Evolutionary conservation across 495 filamentous ascomycete genomes (phyloP).

Genomic region (Penicillium canescens): DNA sequence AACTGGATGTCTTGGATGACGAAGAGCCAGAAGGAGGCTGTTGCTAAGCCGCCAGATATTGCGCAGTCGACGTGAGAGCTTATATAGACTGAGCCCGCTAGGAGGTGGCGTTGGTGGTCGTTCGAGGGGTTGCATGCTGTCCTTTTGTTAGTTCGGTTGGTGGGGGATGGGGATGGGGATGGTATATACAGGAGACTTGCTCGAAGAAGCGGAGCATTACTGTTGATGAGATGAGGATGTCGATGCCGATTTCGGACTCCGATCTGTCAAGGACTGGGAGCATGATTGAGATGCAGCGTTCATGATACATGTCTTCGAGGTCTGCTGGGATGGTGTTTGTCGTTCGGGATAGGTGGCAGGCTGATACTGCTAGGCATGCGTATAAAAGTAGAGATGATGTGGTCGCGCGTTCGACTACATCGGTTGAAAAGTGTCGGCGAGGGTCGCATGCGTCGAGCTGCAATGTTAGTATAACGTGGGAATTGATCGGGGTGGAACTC

Average conservation of each 20-base stretch:
- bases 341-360: conserved; percentile 41
- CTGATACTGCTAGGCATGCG: conserved; percentile 42
- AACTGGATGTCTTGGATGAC: conserved; percentile 47
- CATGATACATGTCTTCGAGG: conserved; percentile 42
- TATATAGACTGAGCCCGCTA: conserved; percentile 46
- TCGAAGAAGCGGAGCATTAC: conserved; percentile 46
- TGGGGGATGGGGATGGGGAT: not conserved
- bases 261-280: conserved; percentile 37
- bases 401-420: conserved; percentile 37
- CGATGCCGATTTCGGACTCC: conserved; percentile 36
- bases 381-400: conserved; percentile 37
- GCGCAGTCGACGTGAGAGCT: conserved; percentile 43
- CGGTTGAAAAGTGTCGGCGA: conserved; percentile 34
- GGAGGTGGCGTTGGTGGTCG: conserved; percentile 41
- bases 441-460: conserved; percentile 44
- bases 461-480: not conserved
- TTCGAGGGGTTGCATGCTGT: conserved; percentile 37
- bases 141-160: not conserved
- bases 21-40: conserved; percentile 46
- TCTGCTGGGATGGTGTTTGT: conserved; percentile 32
- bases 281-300: conserved; percentile 45
- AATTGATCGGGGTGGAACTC: not conserved
- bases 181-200: conserved; percentile 39
- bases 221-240: conserved; percentile 43
- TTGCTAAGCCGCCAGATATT: conserved; percentile 36